Evolutionary conservation across 1,139 yeast species (phyloP), one percentile per base, ranked within the genome.

Genomic region (Hansenula anomala): DNA sequence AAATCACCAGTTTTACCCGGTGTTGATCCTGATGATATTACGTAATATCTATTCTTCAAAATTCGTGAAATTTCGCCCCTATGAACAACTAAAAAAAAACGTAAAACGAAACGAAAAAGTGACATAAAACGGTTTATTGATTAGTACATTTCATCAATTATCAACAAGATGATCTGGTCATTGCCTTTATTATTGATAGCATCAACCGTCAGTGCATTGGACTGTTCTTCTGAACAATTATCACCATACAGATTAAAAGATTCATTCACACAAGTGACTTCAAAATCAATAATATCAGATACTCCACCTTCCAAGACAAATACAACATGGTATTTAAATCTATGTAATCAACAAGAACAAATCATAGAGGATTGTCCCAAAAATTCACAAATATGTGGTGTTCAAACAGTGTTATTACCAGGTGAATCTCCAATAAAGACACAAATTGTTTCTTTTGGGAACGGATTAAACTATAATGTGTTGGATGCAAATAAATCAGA

Each of bases 261-360:
- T 34, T 36, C 34, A 12, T 48, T 52, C 37, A 41, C 42, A 8
- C 34, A 37, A 14, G 33, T 48, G 12, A 19, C 43, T 5, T 11
- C 48, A 7, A 64, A 66, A 15, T 54, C 67, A 9, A 40, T 54
- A 6, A 52, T 67, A 25, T 64, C 60, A 33, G 73, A 72, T 36
- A 86, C 96, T 13, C 97, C 97, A 20, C 97, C 97, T 3, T 74
- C 90, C 6, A 65, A 61, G 33, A 78, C 87, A 3, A 71, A 67
- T 37, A 61, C 70, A 28, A 69, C 76, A 4, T 86, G 96, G 90
- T 76, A 69, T 52, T 53, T 89, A 36, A 83, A 87, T 34, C 69
- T 88, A 12, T 87, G 95, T 61, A 78, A 74, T 33, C 64, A 75
- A 16, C 15, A 56, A 60, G 26, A 62, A 56, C 7, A 59, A 23